phyloP scores from a whole-genome alignment of 176 grass and related monocot genomes.

The Ananas comosus region DNA sequence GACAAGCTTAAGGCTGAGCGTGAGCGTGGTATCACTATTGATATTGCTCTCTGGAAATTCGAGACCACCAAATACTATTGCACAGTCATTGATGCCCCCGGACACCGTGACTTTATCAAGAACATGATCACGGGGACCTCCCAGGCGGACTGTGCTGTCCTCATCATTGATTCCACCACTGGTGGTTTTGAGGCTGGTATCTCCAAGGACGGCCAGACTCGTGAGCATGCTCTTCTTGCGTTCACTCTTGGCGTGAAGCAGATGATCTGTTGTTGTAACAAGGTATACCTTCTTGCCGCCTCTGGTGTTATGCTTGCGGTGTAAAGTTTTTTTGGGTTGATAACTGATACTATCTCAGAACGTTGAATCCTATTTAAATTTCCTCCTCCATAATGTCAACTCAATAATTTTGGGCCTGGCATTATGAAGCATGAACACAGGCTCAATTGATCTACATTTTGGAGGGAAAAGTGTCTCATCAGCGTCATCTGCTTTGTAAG shows the following conservation, averaged over 20 bases:
- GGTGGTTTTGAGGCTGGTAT: slow-evolving; percentile 45
- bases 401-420: too few species aligned
- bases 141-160: slow-evolving; percentile 38
- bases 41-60: slow-evolving; percentile 42
- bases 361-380: too few species aligned
- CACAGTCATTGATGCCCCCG: slow-evolving; percentile 38
- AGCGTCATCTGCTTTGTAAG: too few species aligned
- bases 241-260: slow-evolving; percentile 39
- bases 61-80: slow-evolving; percentile 45
- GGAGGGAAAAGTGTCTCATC: too few species aligned
- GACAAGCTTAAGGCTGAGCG: slow-evolving; percentile 45
- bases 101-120: slow-evolving; percentile 42
- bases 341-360: background rate
- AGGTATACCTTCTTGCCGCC: slow-evolving; percentile 8
- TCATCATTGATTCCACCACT: slow-evolving; percentile 43
- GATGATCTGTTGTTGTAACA: slow-evolving; percentile 45
- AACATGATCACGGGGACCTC: slow-evolving; percentile 47
- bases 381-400: too few species aligned
- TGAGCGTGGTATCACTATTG: slow-evolving; percentile 38
- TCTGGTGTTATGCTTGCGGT: background rate
- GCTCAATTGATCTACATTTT: too few species aligned
- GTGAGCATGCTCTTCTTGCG: slow-evolving; percentile 37
- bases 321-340: background rate
- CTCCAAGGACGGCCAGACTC: slow-evolving; percentile 42
- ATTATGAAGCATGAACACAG: too few species aligned